Evolutionary conservation across 164 flowering plant genomes (phyloP).

Genomic region (Saururus chinensis): DNA sequence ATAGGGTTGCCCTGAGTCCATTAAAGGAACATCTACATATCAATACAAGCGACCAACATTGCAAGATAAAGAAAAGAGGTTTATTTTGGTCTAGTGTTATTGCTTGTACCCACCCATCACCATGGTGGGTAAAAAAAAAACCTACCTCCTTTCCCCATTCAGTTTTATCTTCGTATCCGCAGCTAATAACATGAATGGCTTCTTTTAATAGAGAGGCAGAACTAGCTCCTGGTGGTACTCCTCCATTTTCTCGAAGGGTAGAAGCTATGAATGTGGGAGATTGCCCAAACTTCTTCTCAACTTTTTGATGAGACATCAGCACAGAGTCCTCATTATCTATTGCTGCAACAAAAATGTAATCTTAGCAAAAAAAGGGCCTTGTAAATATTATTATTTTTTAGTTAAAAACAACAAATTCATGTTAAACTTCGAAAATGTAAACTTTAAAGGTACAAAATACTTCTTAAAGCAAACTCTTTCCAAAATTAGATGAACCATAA

Average conservation of each 20-base stretch:
- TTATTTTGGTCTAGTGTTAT: not conserved
- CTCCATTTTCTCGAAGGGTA: conserved; percentile 48
- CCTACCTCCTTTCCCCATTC: conserved; percentile 73
- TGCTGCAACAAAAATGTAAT: conserved; percentile 17
- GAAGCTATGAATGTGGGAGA: conserved; percentile 56
- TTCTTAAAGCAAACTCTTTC: not conserved
- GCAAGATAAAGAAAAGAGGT: too few species aligned
- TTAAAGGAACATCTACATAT: not conserved
- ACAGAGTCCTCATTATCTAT: conserved; percentile 34
- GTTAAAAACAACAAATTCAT: not conserved
- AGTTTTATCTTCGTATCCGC: conserved; percentile 65
- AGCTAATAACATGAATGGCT: conserved; percentile 65
- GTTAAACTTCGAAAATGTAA: too few species aligned
- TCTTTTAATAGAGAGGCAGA: conserved; percentile 52
- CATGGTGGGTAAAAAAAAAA: not conserved
- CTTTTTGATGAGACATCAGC: conserved; percentile 31
- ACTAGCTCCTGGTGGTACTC: conserved; percentile 30
- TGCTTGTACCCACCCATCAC: not conserved
- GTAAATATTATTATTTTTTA: not conserved
- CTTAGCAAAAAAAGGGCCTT: not conserved
- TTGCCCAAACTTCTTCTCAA: conserved; percentile 63
- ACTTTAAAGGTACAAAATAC: not conserved
- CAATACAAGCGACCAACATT: not conserved
- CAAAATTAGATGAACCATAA: not conserved
- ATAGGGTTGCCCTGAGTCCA: not conserved